These are phyloP conservation scores for Fraxinus ornus DNA, from an alignment of 305 asterid genomes.

Conservation along the genomic window DNA sequence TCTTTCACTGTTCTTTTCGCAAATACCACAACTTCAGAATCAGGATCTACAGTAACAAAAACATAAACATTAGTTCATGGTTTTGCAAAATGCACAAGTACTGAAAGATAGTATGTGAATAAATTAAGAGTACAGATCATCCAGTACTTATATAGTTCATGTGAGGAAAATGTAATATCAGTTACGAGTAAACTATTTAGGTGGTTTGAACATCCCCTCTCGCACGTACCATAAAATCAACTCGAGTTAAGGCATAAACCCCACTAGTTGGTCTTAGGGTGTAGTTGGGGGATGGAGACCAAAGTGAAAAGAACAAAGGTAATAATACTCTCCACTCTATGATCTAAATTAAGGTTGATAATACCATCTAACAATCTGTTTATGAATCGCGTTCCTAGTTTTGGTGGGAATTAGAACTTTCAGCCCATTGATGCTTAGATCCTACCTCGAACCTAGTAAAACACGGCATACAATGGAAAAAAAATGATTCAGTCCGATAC, in stretches of 20 bases:
- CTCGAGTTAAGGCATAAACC: not conserved
- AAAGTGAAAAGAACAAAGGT: not conserved
- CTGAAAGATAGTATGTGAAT: not conserved
- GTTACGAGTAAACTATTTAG: not conserved
- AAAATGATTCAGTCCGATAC: not conserved
- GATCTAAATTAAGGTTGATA: not conserved
- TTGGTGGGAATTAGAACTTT: not conserved
- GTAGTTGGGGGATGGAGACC: not conserved
- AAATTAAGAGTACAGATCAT: not conserved
- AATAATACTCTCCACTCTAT: not conserved
- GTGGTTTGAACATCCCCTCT: not conserved
- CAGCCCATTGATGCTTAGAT: not conserved
- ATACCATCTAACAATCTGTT: not conserved
- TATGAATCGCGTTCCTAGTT: not conserved
- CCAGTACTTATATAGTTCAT: not conserved
- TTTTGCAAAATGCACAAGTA: not conserved
- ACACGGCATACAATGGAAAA: not conserved
- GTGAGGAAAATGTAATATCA: not conserved
- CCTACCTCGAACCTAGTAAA: not conserved
- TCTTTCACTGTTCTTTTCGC: slow-evolving; percentile 92
- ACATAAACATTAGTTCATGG: slow-evolving; percentile 15
- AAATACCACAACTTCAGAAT: slow-evolving; percentile 77
- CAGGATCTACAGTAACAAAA: slow-evolving; percentile 63
- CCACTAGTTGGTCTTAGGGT: not conserved
- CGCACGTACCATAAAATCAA: not conserved